phyloP scores from a whole-genome alignment of 2,329 filamentous ascomycete genomes.

The Daldinia sp. region DNA sequence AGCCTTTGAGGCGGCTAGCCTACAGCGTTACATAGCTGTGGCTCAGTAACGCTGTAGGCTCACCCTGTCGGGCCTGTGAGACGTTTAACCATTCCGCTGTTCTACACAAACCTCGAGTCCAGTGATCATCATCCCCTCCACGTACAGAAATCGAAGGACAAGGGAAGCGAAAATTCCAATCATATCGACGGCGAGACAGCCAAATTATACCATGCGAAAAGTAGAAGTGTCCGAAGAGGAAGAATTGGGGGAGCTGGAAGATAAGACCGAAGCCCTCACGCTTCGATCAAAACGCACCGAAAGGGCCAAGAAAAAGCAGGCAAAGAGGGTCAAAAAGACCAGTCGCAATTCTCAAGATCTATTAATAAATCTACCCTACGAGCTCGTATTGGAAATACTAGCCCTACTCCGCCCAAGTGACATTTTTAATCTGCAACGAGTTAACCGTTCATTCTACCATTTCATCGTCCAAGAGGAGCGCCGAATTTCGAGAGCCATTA shows the following conservation, averaged over 20 bases:
- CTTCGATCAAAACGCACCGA: constrained; percentile 62
- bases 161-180: background rate
- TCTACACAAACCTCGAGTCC: background rate
- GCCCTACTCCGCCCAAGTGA: constrained; percentile 59
- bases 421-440: constrained; percentile 54
- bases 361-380: constrained; percentile 59
- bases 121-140: background rate
- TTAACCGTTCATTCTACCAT: constrained; percentile 51
- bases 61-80: too few species aligned
- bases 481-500: constrained; percentile 54
- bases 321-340: constrained; percentile 50
- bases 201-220: constrained; percentile 20
- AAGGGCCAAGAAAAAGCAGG: constrained; percentile 54
- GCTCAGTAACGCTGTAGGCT: too few species aligned
- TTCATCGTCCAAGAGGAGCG: constrained; percentile 56
- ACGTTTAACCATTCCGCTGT: too few species aligned
- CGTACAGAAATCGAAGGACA: background rate
- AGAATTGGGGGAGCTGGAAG: constrained; percentile 56
- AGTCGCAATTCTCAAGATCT: constrained; percentile 48
- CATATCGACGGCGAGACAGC: background rate
- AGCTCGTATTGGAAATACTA: constrained; percentile 60
- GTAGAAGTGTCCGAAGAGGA: constrained; percentile 47
- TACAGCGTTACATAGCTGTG: too few species aligned
- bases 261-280: constrained; percentile 55
- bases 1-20: too few species aligned